phyloP scores from a whole-genome alignment of 208 protist genomes.

The Wallacemonas sp. region DNA sequence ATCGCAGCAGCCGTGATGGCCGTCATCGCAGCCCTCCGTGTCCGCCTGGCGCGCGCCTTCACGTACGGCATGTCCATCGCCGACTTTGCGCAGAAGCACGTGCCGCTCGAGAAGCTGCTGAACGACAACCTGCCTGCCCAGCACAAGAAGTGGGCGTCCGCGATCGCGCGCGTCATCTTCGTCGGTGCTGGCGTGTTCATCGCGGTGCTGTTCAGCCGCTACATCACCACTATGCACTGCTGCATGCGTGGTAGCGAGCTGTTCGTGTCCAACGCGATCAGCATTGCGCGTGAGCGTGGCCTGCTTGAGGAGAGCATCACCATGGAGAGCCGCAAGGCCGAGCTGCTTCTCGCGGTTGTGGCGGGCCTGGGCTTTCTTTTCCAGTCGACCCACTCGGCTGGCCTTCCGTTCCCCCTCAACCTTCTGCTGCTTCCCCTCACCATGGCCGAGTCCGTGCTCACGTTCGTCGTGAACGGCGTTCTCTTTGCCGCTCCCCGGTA shows the following conservation, averaged over 20 bases:
- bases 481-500: slow-evolving; percentile 23
- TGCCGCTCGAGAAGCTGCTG: slow-evolving; percentile 46
- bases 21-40: slow-evolving; percentile 63
- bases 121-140: slow-evolving; percentile 51
- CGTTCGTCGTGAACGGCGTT: slow-evolving; percentile 24
- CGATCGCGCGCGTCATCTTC: slow-evolving; percentile 32
- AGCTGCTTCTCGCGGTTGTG: slow-evolving; percentile 46
- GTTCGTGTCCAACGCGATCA: slow-evolving; percentile 42
- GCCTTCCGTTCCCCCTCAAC: slow-evolving; percentile 79
- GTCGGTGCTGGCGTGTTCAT: slow-evolving; percentile 35
- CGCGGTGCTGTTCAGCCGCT: slow-evolving; percentile 32
- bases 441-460: slow-evolving; percentile 52
- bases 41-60: slow-evolving; percentile 50
- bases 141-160: slow-evolving; percentile 53
- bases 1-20: slow-evolving; percentile 50
- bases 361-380: slow-evolving; percentile 71
- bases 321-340: slow-evolving; percentile 36
- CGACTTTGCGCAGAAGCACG: slow-evolving; percentile 37
- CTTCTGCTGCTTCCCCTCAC: slow-evolving; percentile 70
- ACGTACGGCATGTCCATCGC: slow-evolving; percentile 65
- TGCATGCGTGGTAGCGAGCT: slow-evolving; percentile 59
- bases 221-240: slow-evolving; percentile 60
- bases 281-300: slow-evolving; percentile 33
- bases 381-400: slow-evolving; percentile 50
- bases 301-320: slow-evolving; percentile 47